These are phyloP conservation scores for Vitis cinerea DNA, from an alignment of 164 flowering plant species.

Conservation along the genomic window DNA sequence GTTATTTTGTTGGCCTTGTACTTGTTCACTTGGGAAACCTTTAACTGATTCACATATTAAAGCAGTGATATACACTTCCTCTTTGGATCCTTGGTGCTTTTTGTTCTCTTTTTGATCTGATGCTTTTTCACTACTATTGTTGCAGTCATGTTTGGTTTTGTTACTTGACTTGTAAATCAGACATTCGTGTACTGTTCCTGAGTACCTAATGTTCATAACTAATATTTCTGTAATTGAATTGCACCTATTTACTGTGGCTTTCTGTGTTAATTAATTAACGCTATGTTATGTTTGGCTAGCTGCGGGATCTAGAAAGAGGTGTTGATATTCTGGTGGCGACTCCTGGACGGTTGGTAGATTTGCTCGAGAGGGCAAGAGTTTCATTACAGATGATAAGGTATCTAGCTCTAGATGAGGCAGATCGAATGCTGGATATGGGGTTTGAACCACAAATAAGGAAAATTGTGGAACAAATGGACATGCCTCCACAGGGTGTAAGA, in stretches of 20 bases:
- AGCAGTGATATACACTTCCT: too few species aligned
- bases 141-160: background rate
- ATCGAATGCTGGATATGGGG: conserved; percentile 70
- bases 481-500: conserved; percentile 57
- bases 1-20: too few species aligned
- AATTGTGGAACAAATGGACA: conserved; percentile 63
- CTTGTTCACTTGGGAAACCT: too few species aligned
- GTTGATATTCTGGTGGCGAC: conserved; percentile 73
- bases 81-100: background rate
- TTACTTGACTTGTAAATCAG: background rate
- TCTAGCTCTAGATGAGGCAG: conserved; percentile 67
- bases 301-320: conserved; percentile 63
- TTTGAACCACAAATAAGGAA: conserved; percentile 68
- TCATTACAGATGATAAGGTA: conserved; percentile 60
- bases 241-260: background rate
- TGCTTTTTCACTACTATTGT: background rate
- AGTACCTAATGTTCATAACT: background rate
- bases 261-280: background rate
- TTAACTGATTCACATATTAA: too few species aligned
- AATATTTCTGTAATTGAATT: background rate
- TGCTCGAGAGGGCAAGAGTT: conserved; percentile 61
- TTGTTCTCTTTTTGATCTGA: background rate
- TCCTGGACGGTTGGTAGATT: conserved; percentile 61
- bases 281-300: conserved; percentile 24
- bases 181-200: background rate